A percentile compares a stretch with the other conserved stretches of the same genome.
phyloP scores from a whole-genome alignment of 176 grass and related monocot species.

The Tillandsia fasciculata region DNA sequence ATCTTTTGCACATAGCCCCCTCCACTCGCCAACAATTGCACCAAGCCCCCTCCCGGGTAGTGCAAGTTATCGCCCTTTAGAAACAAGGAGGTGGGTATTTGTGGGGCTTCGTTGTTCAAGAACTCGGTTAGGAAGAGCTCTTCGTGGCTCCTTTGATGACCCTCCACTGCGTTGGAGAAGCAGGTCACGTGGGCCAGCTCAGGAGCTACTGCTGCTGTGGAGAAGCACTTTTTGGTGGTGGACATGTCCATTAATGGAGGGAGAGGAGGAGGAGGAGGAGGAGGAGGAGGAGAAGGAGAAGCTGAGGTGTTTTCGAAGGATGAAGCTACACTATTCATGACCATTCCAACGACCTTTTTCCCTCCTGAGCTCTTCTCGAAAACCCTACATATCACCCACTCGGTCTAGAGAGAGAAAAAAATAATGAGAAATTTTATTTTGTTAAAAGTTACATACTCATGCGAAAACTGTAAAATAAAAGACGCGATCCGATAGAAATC shows the following conservation, averaged over 20 bases:
- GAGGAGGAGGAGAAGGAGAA: background rate
- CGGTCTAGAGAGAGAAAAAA: slow-evolving; percentile 28
- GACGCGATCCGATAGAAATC: too few relatives aligned
- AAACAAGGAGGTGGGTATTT: slow-evolving; percentile 9
- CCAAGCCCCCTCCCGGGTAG: slow-evolving; percentile 30
- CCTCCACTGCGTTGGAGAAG: slow-evolving; percentile 76
- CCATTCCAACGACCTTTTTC: background rate
- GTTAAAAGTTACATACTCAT: too few relatives aligned
- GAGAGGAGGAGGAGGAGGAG: slow-evolving; percentile 21
- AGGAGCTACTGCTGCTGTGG: background rate
- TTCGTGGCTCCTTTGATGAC: slow-evolving; percentile 6
- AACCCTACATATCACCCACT: slow-evolving; percentile 84
- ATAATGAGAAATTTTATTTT: background rate
- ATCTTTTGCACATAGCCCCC: slow-evolving; percentile 10
- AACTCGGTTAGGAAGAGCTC: slow-evolving; percentile 2
- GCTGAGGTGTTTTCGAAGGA: too few relatives aligned
- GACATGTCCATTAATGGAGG: slow-evolving; percentile 49
- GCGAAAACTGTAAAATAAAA: too few relatives aligned
- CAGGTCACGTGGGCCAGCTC: slow-evolving; percentile 66
- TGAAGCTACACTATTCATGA: background rate
- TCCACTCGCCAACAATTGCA: slow-evolving; percentile 43
- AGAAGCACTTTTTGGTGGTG: slow-evolving; percentile 1
- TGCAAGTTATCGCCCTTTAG: slow-evolving; percentile 12
- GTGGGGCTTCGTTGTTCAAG: slow-evolving; percentile 11
- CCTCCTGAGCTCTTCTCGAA: slow-evolving; percentile 52